phyloP scores from a whole-genome alignment of 352 stramenopile genomes.

The Phytopythium delawarense region DNA sequence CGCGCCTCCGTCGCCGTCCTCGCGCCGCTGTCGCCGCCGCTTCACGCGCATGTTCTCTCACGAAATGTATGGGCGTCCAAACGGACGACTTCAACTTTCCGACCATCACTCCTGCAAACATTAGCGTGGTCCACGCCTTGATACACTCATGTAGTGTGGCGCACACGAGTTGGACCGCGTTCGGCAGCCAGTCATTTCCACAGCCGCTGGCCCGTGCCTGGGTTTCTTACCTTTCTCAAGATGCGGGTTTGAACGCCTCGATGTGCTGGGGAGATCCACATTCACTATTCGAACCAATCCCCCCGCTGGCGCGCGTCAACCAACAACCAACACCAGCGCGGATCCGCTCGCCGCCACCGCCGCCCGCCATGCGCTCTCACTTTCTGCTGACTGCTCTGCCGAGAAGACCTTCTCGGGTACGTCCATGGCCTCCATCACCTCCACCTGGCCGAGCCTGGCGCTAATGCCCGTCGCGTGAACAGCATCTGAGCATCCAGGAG shows the following conservation, averaged over 20 bases:
- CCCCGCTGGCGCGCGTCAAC: neutral
- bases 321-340: neutral
- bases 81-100: neutral
- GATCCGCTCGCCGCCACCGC: neutral
- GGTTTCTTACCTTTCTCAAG: neutral
- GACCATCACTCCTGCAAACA: neutral
- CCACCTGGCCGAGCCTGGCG: neutral
- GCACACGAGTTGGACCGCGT: neutral
- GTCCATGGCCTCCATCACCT: neutral
- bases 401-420: conserved; percentile 77
- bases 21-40: neutral
- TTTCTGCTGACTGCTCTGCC: conserved; percentile 93
- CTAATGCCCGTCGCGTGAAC: conserved; percentile 2
- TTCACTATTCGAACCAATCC: neutral
- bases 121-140: neutral
- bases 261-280: neutral
- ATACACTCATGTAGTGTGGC: neutral
- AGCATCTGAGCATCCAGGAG: conserved; percentile 93
- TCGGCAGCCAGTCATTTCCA: conserved; percentile 2
- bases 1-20: neutral
- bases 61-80: too few species aligned
- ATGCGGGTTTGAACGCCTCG: neutral
- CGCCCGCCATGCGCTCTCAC: conserved; percentile 36
- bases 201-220: neutral
- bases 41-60: neutral